These are phyloP conservation scores for Podaxis sp. DNA, from an alignment of 768 basidiomycete genomes.

Conservation along the genomic window DNA sequence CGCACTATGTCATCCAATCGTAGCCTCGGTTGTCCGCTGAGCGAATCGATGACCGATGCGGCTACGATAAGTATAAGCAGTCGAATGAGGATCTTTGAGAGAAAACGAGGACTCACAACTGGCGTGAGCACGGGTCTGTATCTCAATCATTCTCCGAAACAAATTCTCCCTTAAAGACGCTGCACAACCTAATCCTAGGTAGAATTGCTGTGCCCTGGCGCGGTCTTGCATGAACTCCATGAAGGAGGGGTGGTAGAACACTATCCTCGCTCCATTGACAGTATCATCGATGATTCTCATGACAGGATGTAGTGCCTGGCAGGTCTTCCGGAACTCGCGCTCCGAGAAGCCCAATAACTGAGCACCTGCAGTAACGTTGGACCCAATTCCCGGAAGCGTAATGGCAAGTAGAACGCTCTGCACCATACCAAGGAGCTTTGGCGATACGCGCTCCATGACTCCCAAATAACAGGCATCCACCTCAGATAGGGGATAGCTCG, in stretches of 20 bases:
- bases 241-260: not conserved
- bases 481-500: not conserved
- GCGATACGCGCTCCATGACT: not conserved
- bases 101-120: too few species aligned
- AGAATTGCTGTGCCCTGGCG: not conserved
- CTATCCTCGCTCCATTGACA: not conserved
- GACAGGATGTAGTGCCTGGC: not conserved
- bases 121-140: too few species aligned
- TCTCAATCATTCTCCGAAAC: slow-evolving; percentile 13
- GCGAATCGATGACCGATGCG: too few species aligned
- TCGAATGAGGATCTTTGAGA: too few species aligned
- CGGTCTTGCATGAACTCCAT: not conserved
- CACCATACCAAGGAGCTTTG: not conserved
- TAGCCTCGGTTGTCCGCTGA: too few species aligned
- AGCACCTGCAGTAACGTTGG: not conserved
- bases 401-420: not conserved
- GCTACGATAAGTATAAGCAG: too few species aligned
- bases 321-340: not conserved
- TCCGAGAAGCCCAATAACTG: not conserved
- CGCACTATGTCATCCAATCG: too few species aligned
- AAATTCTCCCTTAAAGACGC: not conserved
- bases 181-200: not conserved
- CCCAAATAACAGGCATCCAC: not conserved
- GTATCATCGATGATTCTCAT: not conserved
- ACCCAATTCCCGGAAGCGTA: not conserved